phyloP scores from a whole-genome alignment of 768 basidiomycete species.

The Serendipita sp. region DNA sequence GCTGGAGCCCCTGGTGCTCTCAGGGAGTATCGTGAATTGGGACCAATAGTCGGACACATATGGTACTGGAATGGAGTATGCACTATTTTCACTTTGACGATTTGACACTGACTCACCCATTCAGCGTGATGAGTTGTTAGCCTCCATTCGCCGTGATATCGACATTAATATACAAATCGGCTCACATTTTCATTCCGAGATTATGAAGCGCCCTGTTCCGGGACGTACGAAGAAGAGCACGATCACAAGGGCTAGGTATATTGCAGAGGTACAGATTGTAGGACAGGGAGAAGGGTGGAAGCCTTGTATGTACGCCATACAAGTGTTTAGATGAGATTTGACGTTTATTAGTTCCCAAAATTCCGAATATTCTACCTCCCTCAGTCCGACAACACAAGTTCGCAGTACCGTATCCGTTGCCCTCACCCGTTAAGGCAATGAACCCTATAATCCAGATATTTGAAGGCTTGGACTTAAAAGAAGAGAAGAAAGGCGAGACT shows the following conservation, averaged over 20 bases:
- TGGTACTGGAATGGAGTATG: neutral
- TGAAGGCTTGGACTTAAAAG: neutral
- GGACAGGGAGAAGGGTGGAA: conserved; percentile 1
- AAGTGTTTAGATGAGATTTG: neutral
- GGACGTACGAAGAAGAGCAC: neutral
- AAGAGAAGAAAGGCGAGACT: neutral
- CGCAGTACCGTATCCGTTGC: neutral
- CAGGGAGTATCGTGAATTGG: neutral
- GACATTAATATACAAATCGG: neutral
- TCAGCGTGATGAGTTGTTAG: neutral
- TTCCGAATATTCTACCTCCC: neutral
- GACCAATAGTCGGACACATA: neutral
- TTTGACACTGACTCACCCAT: neutral
- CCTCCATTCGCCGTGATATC: neutral
- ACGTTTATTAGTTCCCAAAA: neutral
- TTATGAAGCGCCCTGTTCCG: neutral
- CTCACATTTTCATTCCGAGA: neutral
- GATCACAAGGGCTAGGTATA: neutral
- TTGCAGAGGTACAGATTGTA: neutral
- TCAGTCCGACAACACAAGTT: neutral
- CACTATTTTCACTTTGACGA: too few species aligned
- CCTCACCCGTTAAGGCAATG: neutral
- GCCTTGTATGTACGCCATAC: neutral
- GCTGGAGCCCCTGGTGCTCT: neutral
- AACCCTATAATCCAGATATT: too few species aligned